Conservation (phyloP, 148 eudicot species). For the Amaranthus palmeri region DNA sequence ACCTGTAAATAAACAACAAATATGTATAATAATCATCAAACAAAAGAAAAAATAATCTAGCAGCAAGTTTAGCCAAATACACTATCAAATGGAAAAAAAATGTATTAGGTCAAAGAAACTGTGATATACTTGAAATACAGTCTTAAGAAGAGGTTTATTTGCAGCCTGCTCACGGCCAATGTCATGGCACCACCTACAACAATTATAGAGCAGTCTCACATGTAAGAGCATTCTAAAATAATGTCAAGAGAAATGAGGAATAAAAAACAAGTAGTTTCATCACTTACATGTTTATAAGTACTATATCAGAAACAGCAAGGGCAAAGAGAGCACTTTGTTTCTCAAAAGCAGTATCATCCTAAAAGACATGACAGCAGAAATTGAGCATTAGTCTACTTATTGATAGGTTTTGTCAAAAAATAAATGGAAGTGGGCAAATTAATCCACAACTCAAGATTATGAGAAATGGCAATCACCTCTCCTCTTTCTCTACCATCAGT, state of each 20-base stretch:
- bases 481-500: conserved; percentile 99
- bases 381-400: background rate
- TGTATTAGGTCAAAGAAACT: conserved; percentile 1
- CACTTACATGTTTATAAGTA: conserved; percentile 94
- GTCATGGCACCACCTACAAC: conserved; percentile 98
- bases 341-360: conserved; percentile 99
- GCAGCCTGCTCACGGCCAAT: conserved; percentile 99
- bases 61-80: background rate
- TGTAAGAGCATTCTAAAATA: conserved; percentile 7
- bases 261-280: background rate
- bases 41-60: background rate
- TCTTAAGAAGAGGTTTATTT: conserved; percentile 92
- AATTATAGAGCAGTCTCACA: background rate
- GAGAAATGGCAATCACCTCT: conserved; percentile 48
- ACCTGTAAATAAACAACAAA: conserved; percentile 45
- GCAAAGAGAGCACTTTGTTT: conserved; percentile 99
- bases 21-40: conserved; percentile 16
- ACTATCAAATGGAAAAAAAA: background rate
- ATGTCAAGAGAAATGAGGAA: background rate
- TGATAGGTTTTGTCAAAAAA: background rate
- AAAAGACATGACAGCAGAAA: conserved; percentile 22
- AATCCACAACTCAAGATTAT: background rate
- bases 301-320: conserved; percentile 99
- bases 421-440: background rate
- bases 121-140: conserved; percentile 85